Evolutionary conservation across 1,139 yeast genomes (phyloP), one percentile per base, ranked within the genome.

Genomic region (Neolecta irregularis): DNA sequence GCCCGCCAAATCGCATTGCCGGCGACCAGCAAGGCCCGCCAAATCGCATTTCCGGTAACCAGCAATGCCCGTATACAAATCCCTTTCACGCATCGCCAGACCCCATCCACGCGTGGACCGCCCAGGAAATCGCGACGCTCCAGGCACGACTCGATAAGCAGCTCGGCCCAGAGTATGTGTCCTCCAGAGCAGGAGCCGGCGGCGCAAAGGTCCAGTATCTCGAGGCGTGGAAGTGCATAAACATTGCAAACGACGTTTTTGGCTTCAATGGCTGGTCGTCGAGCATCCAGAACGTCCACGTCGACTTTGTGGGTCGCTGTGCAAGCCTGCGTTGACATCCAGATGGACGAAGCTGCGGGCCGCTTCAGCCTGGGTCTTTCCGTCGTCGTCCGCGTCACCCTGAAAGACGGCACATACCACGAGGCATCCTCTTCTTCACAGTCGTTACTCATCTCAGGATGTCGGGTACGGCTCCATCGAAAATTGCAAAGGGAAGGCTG

Each of bases 91-190:
- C 24, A 22, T 11, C 24, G 24, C 3, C 24, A 11, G 11, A n/a
- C 24, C 24, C 24, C 24, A n/a, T n/a, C 24, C 5, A 13, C 7
- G 26, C 36, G 13, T 48, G 51, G 48, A 36, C 47, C 3, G 37
- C 34, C 6, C 39, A 35, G 7, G 50, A 51, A 34, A 34, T 30
- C 19, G 35, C 36, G 3, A 37, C 41, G 17, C 45, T 56, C 13
- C 47, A 47, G 17, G 40, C 39, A 11, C 39, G 45, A 18, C 49
- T 57, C 19, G 44, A 44, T 24, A 40, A 46, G 26, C 50, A 51
- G 33, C 60, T 83, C 23, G 98, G 98, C 0, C 95, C 96, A 0
- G 96, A 85, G 54, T 85, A 72, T 49, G 74, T 88, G 22, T 73
- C 93, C 26, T 69, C 71, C 34, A 64, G 96, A 28, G 74, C 85